These are phyloP conservation scores for Ajuga chamaepitys DNA, from an alignment of 257 asterid genomes.

Conservation along the genomic window DNA sequence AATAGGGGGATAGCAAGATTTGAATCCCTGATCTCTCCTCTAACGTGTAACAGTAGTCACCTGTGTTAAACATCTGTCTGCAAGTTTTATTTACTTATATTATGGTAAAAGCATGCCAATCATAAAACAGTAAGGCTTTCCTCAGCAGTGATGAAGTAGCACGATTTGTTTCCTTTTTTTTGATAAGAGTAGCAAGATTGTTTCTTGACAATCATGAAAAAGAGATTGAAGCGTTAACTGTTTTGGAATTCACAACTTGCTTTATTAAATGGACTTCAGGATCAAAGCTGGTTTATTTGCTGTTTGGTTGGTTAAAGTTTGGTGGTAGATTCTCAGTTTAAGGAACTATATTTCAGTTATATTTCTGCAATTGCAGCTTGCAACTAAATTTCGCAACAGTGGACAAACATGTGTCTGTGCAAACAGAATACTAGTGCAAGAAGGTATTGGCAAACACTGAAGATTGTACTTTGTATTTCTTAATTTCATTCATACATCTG, in stretches of 20 bases:
- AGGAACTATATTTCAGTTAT: slow-evolving; percentile 9
- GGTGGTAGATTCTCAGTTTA: background rate
- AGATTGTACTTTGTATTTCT: slow-evolving; percentile 7
- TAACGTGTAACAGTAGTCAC: background rate
- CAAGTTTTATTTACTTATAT: background rate
- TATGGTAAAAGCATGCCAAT: background rate
- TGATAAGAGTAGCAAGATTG: no score
- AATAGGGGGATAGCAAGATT: background rate
- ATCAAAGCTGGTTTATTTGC: slow-evolving; percentile 3
- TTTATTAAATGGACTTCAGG: background rate
- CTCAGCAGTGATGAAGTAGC: background rate
- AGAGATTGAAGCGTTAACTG: background rate
- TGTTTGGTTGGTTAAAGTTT: slow-evolving; percentile 3
- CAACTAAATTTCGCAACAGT: slow-evolving; percentile 90
- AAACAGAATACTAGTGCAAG: slow-evolving; percentile 90
- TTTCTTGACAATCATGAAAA: background rate
- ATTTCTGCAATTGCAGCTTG: slow-evolving; percentile 55
- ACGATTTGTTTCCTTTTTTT: background rate
- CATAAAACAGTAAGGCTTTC: background rate
- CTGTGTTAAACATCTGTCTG: background rate
- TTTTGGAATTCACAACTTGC: slow-evolving; percentile 1
- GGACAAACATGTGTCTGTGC: slow-evolving; percentile 99
- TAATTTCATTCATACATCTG: background rate
- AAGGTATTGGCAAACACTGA: slow-evolving; percentile 46
- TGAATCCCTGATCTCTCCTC: background rate